Base-by-base conservation (phyloP, 2,329 filamentous ascomycete genomes). In the Ophiostoma piceae region DNA sequence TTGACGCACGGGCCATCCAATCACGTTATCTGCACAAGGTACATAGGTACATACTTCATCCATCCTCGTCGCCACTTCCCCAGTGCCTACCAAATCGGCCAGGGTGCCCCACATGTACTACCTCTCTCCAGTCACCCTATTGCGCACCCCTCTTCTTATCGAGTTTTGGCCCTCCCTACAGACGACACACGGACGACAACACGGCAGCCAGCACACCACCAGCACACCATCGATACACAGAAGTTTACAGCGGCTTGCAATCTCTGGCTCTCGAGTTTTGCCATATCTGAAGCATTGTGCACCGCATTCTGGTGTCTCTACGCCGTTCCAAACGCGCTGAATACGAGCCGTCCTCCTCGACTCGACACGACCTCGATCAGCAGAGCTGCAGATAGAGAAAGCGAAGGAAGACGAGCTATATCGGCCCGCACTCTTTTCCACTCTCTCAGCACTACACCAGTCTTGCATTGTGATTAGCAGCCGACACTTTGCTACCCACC, bases 91-190 rank as follows among this genome's bases (percentile, higher is more conserved):
- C 22, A 62, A 62, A 32, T 62, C 12, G 57, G 57, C 16, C 26
- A 32, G 3, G 3, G 26, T 35, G 57, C 57, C 57, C 57, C 57
- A 62, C 22, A 66, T 7, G 12, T 6, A 32, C 57, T 32, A 62
- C 57, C 57, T 62, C 57, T 47, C 51, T 57, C 51, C 22, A 57
- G 22, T 26, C 6, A n/a, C 11, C 51, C 51, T 26, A 57, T 57
- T 57, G 51, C 51, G 51, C n/a, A n/a, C 51, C 57, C 57, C 57
- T 62, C 57, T 62, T 62, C 57, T 60, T 35, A 62, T 62, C 57
- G 51, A 57, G 26, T 62, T 62, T 62, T 32, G 57, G 57, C 57
- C 14, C 57, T 19, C 57, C 26, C 57, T 62, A 32, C 26, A 29
- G 51, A 62, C 57, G 57, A 35, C 57, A 62, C 57, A 47, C 43